Evolutionary conservation across 2,329 filamentous ascomycete genomes (phyloP).

Genomic region (Penicillium sp.): DNA sequence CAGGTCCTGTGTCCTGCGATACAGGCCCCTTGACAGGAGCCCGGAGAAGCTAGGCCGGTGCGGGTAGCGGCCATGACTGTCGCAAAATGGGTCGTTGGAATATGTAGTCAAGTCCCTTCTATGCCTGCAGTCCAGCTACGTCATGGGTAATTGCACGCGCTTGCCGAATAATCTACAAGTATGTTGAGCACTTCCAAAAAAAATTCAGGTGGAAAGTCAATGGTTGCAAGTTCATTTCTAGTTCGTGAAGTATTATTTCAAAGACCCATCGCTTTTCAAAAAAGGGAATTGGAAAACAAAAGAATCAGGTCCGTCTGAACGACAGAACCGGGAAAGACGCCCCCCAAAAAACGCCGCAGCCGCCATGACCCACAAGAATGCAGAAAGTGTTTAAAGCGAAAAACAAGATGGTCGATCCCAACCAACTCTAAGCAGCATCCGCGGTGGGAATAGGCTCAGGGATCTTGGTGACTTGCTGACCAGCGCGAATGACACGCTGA

Average conservation of each 20-base stretch:
- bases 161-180: too few species aligned
- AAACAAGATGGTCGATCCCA: conserved; percentile 3
- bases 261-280: conserved; percentile 16
- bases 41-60: too few species aligned
- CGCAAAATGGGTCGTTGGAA: too few species aligned
- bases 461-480: conserved; percentile 78
- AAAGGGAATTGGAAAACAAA: conserved; percentile 3
- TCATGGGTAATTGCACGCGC: too few species aligned
- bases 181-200: too few species aligned
- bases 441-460: conserved; percentile 73
- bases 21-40: too few species aligned
- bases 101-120: too few species aligned
- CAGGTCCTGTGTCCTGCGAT: too few species aligned
- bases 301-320: conserved; percentile 4
- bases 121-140: too few species aligned
- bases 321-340: not conserved
- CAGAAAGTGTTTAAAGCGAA: conserved; percentile 15
- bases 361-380: conserved; percentile 20
- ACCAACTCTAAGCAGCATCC: conserved; percentile 58
- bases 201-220: not conserved
- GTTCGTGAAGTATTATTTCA: conserved; percentile 24
- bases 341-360: conserved; percentile 8
- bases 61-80: too few species aligned
- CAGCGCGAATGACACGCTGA: conserved; percentile 77
- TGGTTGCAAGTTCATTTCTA: conserved; percentile 20